Evolutionary conservation across 345 rosid genomes (phyloP).

Genomic region (Gossypium australe): DNA sequence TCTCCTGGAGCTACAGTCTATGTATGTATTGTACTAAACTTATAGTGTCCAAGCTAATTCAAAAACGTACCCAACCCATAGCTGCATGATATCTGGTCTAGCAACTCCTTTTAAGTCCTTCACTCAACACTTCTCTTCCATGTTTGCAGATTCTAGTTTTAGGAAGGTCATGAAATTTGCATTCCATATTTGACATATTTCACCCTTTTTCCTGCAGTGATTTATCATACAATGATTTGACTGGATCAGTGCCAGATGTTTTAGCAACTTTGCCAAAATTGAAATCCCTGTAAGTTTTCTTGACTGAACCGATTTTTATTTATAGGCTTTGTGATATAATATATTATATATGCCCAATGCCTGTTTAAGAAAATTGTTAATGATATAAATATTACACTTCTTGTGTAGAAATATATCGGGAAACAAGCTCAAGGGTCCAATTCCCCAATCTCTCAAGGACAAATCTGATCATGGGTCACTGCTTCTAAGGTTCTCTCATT

Average conservation of each 20-base stretch:
- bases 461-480: slow-evolving; percentile 16
- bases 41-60: background rate
- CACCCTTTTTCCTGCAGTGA: slow-evolving; percentile 13
- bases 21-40: slow-evolving; percentile 26
- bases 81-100: background rate
- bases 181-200: background rate
- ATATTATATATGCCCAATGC: background rate
- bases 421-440: slow-evolving; percentile 17
- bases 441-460: slow-evolving; percentile 16
- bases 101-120: background rate
- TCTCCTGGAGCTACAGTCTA: slow-evolving; percentile 17
- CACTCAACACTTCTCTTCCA: background rate
- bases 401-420: slow-evolving; percentile 20
- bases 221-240: slow-evolving; percentile 30
- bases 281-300: slow-evolving; percentile 26
- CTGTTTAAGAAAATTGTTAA: background rate
- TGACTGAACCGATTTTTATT: background rate
- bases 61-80: background rate
- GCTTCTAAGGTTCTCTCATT: slow-evolving; percentile 12
- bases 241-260: slow-evolving; percentile 26
- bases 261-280: slow-evolving; percentile 23
- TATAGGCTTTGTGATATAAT: background rate
- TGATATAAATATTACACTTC: background rate
- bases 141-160: background rate
- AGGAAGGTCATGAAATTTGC: background rate